A percentile compares a stretch with the other conserved stretches of the same genome.
Evolutionary conservation across 768 basidiomycete species (phyloP).

Genomic region (Boletus vinaceobasis): DNA sequence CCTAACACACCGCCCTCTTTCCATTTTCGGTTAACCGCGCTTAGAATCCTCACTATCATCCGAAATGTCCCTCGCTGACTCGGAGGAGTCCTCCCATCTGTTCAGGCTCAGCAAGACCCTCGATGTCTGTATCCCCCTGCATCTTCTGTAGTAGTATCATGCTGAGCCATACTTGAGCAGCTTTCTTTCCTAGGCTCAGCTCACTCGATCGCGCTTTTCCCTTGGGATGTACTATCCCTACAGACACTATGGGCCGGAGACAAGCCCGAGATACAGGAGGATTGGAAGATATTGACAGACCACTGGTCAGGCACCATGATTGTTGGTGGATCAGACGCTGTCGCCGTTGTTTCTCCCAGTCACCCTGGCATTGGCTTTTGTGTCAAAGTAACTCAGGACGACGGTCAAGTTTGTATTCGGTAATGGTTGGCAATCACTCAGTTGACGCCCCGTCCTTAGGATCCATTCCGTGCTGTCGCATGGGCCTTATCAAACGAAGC

Average conservation of each 20-base stretch:
- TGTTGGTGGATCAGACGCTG: slow-evolving; percentile 39
- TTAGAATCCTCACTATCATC: neutral
- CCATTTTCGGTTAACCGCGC: slow-evolving; percentile 20
- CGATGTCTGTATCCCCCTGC: slow-evolving; percentile 37
- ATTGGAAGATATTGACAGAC: slow-evolving; percentile 47
- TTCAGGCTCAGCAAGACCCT: slow-evolving; percentile 43
- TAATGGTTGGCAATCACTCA: neutral
- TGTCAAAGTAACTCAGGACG: slow-evolving; percentile 34
- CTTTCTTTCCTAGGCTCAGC: slow-evolving; percentile 34
- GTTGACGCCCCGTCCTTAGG: slow-evolving; percentile 17
- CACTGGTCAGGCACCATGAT: slow-evolving; percentile 52
- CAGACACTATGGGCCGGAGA: slow-evolving; percentile 38
- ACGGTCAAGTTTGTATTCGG: slow-evolving; percentile 14
- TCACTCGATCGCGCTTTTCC: slow-evolving; percentile 47
- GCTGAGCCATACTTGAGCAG: slow-evolving; percentile 14
- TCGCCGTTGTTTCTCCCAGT: slow-evolving; percentile 37
- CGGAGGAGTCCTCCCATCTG: slow-evolving; percentile 26
- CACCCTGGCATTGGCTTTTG: slow-evolving; percentile 22
- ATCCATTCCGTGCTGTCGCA: slow-evolving; percentile 38
- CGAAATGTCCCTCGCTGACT: slow-evolving; percentile 9
- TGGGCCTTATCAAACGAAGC: slow-evolving; percentile 52
- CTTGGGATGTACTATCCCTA: slow-evolving; percentile 36
- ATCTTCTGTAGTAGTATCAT: slow-evolving; percentile 1
- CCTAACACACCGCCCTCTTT: slow-evolving; percentile 1
- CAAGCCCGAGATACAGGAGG: slow-evolving; percentile 27